Evolutionary conservation across 2,329 filamentous ascomycete genomes (phyloP).

Genomic region (Anisogramma anomala): DNA sequence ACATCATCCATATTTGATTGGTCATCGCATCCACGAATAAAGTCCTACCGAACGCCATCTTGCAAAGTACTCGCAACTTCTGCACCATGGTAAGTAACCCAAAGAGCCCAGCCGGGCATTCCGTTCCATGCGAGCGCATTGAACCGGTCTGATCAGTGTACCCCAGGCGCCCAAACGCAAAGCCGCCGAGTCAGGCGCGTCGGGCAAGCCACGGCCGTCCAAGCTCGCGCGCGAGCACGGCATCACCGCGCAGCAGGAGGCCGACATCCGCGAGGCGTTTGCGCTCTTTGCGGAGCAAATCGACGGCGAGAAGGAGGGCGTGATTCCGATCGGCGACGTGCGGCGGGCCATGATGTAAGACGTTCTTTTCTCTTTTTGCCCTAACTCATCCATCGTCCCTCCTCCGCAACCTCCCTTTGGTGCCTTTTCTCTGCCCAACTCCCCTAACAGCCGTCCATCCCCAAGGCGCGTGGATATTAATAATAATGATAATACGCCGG

Average conservation of each 20-base stretch:
- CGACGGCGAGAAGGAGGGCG: conserved; percentile 60
- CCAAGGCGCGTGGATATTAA: too few species aligned
- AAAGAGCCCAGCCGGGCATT: too few species aligned
- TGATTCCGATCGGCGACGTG: conserved; percentile 56
- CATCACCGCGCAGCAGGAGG: conserved; percentile 71
- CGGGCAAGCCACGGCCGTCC: conserved; percentile 48
- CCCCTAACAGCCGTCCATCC: too few species aligned
- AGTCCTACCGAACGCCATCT: too few species aligned
- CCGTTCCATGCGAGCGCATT: too few species aligned
- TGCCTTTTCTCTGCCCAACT: too few species aligned
- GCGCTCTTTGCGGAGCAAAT: conserved; percentile 64
- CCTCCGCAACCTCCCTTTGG: too few species aligned
- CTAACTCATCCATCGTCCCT: too few species aligned
- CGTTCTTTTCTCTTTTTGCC: neutral
- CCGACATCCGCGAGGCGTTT: conserved; percentile 85
- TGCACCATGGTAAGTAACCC: conserved; percentile 12
- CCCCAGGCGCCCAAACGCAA: conserved; percentile 48
- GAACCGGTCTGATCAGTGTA: too few species aligned
- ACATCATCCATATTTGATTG: too few species aligned
- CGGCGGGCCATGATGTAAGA: conserved; percentile 61
- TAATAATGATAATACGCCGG: too few species aligned
- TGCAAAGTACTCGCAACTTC: too few species aligned
- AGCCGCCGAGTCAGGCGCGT: conserved; percentile 21
- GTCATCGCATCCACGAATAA: neutral
- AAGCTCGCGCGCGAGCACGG: conserved; percentile 90